Evolutionary conservation across 805 yeast species (phyloP), one percentile per base, ranked within the genome.

Genomic region (Priceomyces fermenticarens): DNA sequence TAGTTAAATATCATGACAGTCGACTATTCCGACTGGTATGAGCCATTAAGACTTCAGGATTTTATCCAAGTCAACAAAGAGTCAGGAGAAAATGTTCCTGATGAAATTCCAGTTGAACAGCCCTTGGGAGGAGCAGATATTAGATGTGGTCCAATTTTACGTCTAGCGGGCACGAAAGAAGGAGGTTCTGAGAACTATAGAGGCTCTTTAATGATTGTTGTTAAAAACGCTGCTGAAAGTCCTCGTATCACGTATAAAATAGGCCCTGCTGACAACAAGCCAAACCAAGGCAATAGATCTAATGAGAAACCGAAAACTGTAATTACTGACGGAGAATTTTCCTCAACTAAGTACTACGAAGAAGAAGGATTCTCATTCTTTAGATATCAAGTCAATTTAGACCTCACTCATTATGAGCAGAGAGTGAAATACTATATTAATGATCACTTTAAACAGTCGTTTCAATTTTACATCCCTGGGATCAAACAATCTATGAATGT

Each of bases 111-210:
- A 2, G 44, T 42, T 8, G 51, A 53, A 2, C 57, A 53, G 8
- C 53, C 55, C 11, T 39, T 60, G 27, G 60, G 52, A 9, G 62
- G 60, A 6, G 41, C 71, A n/a, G 72, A 75, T 30, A 67, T 82
- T 14, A 65, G 72, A 37, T 81, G 87, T 57, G 98, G 98, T 2
- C 98, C 98, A 0, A 67, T 83, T 25, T 62, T 90, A 36, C 70
- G 93, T 42, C 75, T 83, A 36, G 64, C 80, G 43, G 89, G 84
- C 5, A 77, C 84, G 35, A 63, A 70, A 33, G 88, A 85, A 47
- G 64, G 67, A 3, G 58, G 65, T 3, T 35, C 64, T 6, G 48
- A 58, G 20, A 66, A 75, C 32, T 90, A 88, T 65, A 62, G 89
- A 20, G 97, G 84, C 3, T 67, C 86, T 2, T 67, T 88, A 15